Evolutionary conservation across 352 stramenopile species (phyloP).

Genomic region (Pythium guiyangense): DNA sequence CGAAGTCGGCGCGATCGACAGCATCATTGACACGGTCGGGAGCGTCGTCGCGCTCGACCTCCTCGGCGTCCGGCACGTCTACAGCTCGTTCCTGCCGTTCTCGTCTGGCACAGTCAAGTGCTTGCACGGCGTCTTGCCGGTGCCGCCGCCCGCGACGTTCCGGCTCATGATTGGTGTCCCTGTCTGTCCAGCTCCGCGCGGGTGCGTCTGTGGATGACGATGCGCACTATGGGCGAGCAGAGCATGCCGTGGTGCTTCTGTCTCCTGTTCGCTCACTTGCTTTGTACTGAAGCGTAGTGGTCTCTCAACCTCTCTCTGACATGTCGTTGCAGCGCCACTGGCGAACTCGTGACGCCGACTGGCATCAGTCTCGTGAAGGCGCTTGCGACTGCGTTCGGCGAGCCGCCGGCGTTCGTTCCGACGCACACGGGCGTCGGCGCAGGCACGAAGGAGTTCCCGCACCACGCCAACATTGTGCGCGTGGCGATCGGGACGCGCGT

Average conservation of each 20-base stretch:
- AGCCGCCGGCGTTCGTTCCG: slow-evolving; percentile 71
- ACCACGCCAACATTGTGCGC: slow-evolving; percentile 89
- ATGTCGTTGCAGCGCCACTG: slow-evolving; percentile 41
- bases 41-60: slow-evolving; percentile 92
- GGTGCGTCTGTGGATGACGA: slow-evolving; percentile 27
- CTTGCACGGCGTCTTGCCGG: slow-evolving; percentile 93
- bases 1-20: slow-evolving; percentile 97
- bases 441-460: slow-evolving; percentile 88
- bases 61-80: slow-evolving; percentile 87
- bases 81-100: slow-evolving; percentile 79
- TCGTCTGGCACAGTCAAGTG: slow-evolving; percentile 94
- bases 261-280: neutral
- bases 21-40: slow-evolving; percentile 96
- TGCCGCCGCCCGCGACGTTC: slow-evolving; percentile 94
- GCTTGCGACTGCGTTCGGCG: slow-evolving; percentile 65
- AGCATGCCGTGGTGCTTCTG: neutral
- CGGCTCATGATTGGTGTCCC: slow-evolving; percentile 93
- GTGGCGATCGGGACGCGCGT: slow-evolving; percentile 75
- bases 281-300: neutral
- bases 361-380: slow-evolving; percentile 93
- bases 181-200: slow-evolving; percentile 88
- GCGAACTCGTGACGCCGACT: slow-evolving; percentile 96
- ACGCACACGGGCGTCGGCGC: no score
- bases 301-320: neutral
- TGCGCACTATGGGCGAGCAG: neutral